Conservation (phyloP, 805 yeast species). For the Cyberlindnera maclurae region DNA sequence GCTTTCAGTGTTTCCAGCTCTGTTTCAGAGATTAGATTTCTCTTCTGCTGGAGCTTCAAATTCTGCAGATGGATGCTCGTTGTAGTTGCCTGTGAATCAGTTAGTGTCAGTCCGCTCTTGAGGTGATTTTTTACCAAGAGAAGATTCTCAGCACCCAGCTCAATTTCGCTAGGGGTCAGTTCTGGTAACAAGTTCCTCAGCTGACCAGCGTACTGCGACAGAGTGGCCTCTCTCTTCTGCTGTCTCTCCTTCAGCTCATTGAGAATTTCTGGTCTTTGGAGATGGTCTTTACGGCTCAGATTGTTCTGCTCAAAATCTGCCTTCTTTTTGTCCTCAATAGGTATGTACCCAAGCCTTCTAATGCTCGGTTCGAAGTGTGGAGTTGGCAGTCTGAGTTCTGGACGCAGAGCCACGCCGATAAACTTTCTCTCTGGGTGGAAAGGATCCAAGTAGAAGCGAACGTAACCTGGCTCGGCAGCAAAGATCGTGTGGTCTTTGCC, state of each 20-base stretch:
- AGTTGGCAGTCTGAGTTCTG: slow-evolving; percentile 64
- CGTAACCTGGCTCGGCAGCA: slow-evolving; percentile 90
- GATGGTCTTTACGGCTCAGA: slow-evolving; percentile 61
- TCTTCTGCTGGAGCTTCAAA: slow-evolving; percentile 22
- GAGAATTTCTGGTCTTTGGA: slow-evolving; percentile 46
- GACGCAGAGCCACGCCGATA: slow-evolving; percentile 76
- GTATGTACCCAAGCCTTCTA: slow-evolving; percentile 73
- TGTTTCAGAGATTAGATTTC: slow-evolving; percentile 20
- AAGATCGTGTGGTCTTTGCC: slow-evolving; percentile 92
- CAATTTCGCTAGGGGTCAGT: slow-evolving; percentile 27
- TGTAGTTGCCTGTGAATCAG: slow-evolving; percentile 54
- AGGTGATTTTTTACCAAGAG: slow-evolving; percentile 44
- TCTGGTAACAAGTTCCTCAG: slow-evolving; percentile 22
- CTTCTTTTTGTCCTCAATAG: slow-evolving; percentile 40
- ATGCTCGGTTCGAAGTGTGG: slow-evolving; percentile 86
- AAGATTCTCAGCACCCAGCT: slow-evolving; percentile 45
- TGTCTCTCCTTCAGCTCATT: slow-evolving; percentile 35
- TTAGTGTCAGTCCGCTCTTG: slow-evolving; percentile 48
- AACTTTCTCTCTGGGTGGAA: slow-evolving; percentile 91
- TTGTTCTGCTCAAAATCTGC: slow-evolving; percentile 54
- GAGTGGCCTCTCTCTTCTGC: slow-evolving; percentile 27
- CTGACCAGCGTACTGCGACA: slow-evolving; percentile 25
- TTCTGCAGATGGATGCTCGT: slow-evolving; percentile 44
- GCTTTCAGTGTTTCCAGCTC: slow-evolving; percentile 24
- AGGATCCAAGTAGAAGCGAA: slow-evolving; percentile 87